Base-by-base conservation (phyloP, 2,329 filamentous ascomycete species). In the Periconia macrospinosa region DNA sequence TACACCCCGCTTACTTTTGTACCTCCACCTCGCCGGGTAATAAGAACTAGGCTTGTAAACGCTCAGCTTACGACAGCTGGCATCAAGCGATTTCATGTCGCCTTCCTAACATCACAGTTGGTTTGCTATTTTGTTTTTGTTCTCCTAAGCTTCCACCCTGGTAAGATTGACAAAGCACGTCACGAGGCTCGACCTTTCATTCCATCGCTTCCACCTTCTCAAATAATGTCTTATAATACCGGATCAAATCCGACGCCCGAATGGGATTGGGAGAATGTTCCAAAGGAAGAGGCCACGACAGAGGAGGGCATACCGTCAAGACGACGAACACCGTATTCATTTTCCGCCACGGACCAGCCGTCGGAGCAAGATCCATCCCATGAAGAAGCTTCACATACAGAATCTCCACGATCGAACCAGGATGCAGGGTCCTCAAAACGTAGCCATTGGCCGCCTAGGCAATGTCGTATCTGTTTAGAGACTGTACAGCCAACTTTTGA, bases 391-490 rank as follows among this genome's bases (percentile, higher is more conserved):
- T n/a, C 43, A 23, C 8, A 10, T n/a, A 30, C 43, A 45, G 43
- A 45, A 18, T 14, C 46, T 30, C 46, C 46, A 37, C 17, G 14
- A 35, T 13, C 46, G 23, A 33, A 55, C 30, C 59, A 62, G 53
- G 53, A 47, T 46, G 15, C 58, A 14, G 53, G 53, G n/a, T 60
- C 60, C 30, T 57, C 66, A 20, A 61, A 55, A 52, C 67, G 69
- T 11, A 70, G 56, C 30, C 83, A 84, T 57, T 93, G 90, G 72
- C 83, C 84, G 37, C 82, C 89, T 23, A 83, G 91, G 60, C 89
- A 86, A 56, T 97, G 93, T 75, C 88, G 93, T 53, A 97, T 97
- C 59, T 97, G 93, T 71, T 80, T 96, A 41, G 93, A 97, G 60
- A 80, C 80, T 56, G 81, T 90, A 20, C 75, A 78, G 54, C 84